phyloP scores from a whole-genome alignment of 2,329 filamentous ascomycete genomes.

The Sporothrix globosa region DNA sequence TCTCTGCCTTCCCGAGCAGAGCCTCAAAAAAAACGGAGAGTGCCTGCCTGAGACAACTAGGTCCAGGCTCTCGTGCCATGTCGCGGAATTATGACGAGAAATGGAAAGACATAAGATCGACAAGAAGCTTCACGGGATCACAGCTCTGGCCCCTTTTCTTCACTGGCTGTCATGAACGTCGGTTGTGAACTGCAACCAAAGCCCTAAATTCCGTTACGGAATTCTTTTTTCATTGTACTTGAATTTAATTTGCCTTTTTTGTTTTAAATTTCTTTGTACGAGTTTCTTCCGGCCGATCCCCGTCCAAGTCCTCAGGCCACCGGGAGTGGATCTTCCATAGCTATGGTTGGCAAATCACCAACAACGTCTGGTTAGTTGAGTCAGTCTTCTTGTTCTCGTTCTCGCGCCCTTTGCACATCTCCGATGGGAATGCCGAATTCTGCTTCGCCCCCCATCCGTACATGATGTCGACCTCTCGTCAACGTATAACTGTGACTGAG shows the following conservation, averaged over 20 bases:
- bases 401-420: not conserved
- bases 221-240: not conserved
- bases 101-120: not conserved
- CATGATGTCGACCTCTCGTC: not conserved
- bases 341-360: slow-evolving; percentile 16
- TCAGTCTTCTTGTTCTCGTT: not conserved
- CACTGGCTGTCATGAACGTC: not conserved
- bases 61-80: slow-evolving; percentile 9
- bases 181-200: slow-evolving; percentile 4
- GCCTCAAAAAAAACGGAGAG: slow-evolving; percentile 16
- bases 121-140: slow-evolving; percentile 7
- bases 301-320: not conserved
- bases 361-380: not conserved
- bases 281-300: not conserved
- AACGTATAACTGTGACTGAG: not conserved
- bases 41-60: slow-evolving; percentile 10
- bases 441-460: not conserved
- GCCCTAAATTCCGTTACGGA: not conserved
- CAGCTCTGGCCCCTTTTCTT: not conserved
- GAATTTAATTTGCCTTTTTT: not conserved
- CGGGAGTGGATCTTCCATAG: not conserved
- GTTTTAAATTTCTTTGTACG: not conserved
- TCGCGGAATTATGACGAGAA: not conserved
- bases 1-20: not conserved
- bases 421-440: not conserved